Evolutionary conservation across 371 early-diverging fungal species (phyloP).

Genomic region (Basidiobolus meristosporus): DNA sequence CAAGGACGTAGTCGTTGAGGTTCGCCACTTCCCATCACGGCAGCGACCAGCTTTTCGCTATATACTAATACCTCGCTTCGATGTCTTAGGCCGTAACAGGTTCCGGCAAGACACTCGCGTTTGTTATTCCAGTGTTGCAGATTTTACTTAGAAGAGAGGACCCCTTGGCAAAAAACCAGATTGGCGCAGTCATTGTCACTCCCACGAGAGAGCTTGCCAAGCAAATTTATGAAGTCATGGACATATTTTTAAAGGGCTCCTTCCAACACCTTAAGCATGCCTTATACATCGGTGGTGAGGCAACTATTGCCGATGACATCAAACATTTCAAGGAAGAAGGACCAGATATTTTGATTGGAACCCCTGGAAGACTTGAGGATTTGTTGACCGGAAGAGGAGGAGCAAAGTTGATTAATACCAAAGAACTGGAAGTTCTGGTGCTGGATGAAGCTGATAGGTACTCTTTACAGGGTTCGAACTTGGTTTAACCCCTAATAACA

Average conservation of each 20-base stretch:
- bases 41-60: conserved; percentile 10
- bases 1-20: conserved; percentile 95
- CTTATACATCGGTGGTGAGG: conserved; percentile 44
- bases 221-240: conserved; percentile 63
- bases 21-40: conserved; percentile 14
- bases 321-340: conserved; percentile 24
- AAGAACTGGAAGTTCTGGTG: conserved; percentile 74
- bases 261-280: no score
- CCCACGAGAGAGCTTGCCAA: conserved; percentile 95
- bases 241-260: not conserved
- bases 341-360: conserved; percentile 82
- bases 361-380: conserved; percentile 93
- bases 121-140: conserved; percentile 90
- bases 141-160: conserved; percentile 41
- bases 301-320: conserved; percentile 41
- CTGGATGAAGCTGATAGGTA: conserved; percentile 85
- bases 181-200: conserved; percentile 83
- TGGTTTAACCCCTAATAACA: conserved; percentile 4
- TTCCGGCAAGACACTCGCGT: conserved; percentile 97
- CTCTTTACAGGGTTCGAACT: conserved; percentile 9
- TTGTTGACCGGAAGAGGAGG: conserved; percentile 31
- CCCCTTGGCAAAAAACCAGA: conserved; percentile 37
- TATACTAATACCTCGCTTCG: conserved; percentile 12
- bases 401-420: conserved; percentile 28
- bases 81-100: conserved; percentile 86